A percentile compares a stretch with the other conserved stretches of the same genome.
Conservation (phyloP, 2,329 filamentous ascomycete genomes). For the Colletotrichum sp. region DNA sequence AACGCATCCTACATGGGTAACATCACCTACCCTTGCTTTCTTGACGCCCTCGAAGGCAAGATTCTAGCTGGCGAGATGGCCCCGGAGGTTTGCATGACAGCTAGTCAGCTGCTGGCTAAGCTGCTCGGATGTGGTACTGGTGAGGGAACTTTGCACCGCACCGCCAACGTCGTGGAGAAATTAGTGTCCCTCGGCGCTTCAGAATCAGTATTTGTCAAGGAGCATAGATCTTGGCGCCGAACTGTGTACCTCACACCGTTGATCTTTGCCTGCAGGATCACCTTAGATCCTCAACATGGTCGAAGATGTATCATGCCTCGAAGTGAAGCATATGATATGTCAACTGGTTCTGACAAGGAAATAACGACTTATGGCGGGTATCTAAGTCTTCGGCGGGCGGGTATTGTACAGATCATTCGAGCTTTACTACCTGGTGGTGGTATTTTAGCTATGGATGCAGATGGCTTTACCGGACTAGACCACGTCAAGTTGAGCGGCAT, state of each 20-base stretch:
- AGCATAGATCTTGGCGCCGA: neutral
- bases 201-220: neutral
- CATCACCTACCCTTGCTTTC: neutral
- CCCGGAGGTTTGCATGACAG: neutral
- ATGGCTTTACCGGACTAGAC: neutral
- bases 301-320: neutral
- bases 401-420: neutral
- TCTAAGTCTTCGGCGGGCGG: neutral
- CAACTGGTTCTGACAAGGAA: neutral
- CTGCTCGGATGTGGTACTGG: neutral
- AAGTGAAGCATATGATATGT: neutral
- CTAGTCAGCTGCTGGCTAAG: neutral
- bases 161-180: neutral
- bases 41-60: neutral
- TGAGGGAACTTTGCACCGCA: neutral
- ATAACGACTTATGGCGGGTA: neutral
- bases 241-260: neutral
- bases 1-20: neutral
- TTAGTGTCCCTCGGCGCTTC: neutral
- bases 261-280: neutral
- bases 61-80: neutral
- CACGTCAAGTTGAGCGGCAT: neutral
- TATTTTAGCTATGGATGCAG: neutral
- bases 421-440: neutral
- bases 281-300: neutral